Evolutionary conservation across 2,329 filamentous ascomycete genomes (phyloP), one percentile per base, ranked within the genome.

Genomic region (Berkeleyomyces basicola): DNA sequence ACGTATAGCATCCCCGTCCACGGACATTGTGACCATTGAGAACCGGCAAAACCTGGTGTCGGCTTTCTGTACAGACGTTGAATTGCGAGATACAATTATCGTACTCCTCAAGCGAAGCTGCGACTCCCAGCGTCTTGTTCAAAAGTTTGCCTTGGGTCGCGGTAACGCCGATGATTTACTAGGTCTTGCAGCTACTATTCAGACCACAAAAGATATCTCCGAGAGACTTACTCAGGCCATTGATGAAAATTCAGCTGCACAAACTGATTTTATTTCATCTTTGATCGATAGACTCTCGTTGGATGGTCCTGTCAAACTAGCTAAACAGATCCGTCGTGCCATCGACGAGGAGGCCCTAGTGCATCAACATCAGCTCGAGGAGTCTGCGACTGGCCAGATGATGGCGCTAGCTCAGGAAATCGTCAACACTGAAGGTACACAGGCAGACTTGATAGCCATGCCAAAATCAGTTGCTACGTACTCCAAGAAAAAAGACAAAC

Each of bases 101-200:
- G 71, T 81, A 14, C 76, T 95, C 2, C 77, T 99, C 1, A 82
- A 83, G 66, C 80, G 83, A 33, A 92, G 85, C 60, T 85, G 90
- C 68, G 93, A 99, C 73, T 90, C 89, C 1, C 86, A 95, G 69
- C 87, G 93, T 1, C 78, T 99, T 2, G 84, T 96, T 1, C 93
- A 97, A 70, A 96, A 93, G 70, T 97, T 99, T 71, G 88, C 92
- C 0, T 81, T 97, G 7, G 91, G 92, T 9, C 83, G 89, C 66
- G 93, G 92, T n/a, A 88, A 95, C 69, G 81, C 92, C 0, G 92
- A 97, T 70, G 93, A 97, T 72, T 79, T 99, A 44, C 77, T 97
- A 51, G 87, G 84, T 59, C 77, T 99, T 11, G 88, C 89, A 0
- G 86, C 82, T 67, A 96, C 93, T 0, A 88, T 97, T 65, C 74